phyloP scores from a whole-genome alignment of 371 early-diverging fungal genomes.

The Basidiobolus heterosporus region DNA sequence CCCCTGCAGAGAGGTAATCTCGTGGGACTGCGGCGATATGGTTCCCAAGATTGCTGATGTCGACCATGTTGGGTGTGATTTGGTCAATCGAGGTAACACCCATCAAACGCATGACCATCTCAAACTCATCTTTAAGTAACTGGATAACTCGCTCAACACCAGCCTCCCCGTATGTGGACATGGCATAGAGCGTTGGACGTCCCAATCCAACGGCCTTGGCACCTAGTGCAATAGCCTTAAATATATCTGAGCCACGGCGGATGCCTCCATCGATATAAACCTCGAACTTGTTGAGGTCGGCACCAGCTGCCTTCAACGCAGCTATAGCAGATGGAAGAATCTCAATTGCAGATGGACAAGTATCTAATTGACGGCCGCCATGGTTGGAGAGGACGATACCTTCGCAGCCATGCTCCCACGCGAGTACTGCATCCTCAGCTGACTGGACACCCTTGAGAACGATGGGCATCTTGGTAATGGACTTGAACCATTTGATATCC shows the following conservation, averaged over 20 bases:
- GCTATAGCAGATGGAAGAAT: conserved; percentile 68
- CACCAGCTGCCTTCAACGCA: conserved; percentile 29
- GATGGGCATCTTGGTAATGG: conserved; percentile 71
- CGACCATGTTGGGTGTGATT: conserved; percentile 37
- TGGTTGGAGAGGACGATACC: conserved; percentile 88
- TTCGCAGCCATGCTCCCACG: conserved; percentile 55
- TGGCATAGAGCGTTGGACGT: conserved; percentile 55
- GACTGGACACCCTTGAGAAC: conserved; percentile 84
- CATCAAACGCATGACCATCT: conserved; percentile 56
- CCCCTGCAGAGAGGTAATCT: too few relatives aligned
- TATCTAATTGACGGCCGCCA: conserved; percentile 90
- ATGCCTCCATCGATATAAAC: conserved; percentile 87
- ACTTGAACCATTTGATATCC: conserved; percentile 65
- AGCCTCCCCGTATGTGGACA: conserved; percentile 38
- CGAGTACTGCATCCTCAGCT: conserved; percentile 75
- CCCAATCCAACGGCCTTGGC: conserved; percentile 89
- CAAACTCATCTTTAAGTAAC: conserved; percentile 55
- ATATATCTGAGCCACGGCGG: conserved; percentile 73
- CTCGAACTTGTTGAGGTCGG: conserved; percentile 44
- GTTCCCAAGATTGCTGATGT: conserved; percentile 27
- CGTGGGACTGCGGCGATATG: conserved; percentile 14
- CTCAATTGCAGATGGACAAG: conserved; percentile 39
- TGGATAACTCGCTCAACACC: conserved; percentile 61
- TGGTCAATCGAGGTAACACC: conserved; percentile 41
- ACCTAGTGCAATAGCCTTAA: conserved; percentile 88